These are phyloP conservation scores for Naegleria fowleri DNA, from an alignment of 208 protist species.

Conservation along the genomic window DNA sequence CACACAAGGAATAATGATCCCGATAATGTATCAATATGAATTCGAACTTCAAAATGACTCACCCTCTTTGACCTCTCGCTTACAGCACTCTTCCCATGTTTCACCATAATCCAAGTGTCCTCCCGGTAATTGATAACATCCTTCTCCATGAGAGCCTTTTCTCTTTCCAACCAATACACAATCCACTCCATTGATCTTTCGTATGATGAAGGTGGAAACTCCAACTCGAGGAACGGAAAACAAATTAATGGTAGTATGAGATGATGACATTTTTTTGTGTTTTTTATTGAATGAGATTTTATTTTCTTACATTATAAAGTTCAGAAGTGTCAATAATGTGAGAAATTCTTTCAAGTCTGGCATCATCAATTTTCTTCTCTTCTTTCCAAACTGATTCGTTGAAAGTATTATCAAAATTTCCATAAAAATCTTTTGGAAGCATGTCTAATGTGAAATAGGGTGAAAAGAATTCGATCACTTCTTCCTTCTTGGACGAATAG, in stretches of 20 bases:
- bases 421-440: neutral
- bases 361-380: neutral
- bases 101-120: slow-evolving; percentile 31
- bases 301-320: too few relatives aligned
- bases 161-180: neutral
- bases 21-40: too few relatives aligned
- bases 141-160: slow-evolving; percentile 9
- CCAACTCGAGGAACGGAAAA: neutral
- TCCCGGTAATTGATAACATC: neutral
- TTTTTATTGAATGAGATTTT: too few relatives aligned
- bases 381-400: neutral
- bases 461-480: neutral
- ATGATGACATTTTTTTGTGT: neutral
- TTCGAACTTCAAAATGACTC: too few relatives aligned
- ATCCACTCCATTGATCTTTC: neutral
- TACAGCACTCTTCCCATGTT: neutral
- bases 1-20: too few relatives aligned
- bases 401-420: neutral
- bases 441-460: neutral
- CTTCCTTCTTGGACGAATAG: neutral
- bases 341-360: neutral
- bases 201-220: neutral
- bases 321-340: too few relatives aligned
- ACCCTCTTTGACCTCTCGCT: slow-evolving; percentile 12
- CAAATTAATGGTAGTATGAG: neutral